These are phyloP conservation scores for Besnoitia besnoiti DNA, from an alignment of 169 alveolate species.

Conservation along the genomic window DNA sequence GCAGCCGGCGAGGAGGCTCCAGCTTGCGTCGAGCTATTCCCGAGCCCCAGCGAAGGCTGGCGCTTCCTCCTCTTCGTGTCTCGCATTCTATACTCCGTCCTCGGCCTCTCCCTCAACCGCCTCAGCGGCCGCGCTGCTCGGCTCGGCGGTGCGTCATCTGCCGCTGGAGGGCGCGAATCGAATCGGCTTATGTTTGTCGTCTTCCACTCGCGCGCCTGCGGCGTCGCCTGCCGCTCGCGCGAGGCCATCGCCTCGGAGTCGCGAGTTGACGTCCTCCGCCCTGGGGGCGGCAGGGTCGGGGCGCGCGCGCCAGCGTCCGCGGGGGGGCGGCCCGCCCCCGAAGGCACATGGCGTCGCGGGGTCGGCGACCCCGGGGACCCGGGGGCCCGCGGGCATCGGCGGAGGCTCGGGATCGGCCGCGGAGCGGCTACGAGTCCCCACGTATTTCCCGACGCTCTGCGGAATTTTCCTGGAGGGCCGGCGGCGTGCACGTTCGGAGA, in stretches of 20 bases:
- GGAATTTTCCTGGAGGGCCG: neutral
- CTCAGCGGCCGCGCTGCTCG: neutral
- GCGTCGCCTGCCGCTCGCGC: too few species aligned
- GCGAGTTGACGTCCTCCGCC: too few species aligned
- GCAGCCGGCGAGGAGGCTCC: neutral
- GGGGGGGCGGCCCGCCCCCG: neutral
- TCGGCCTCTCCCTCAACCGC: neutral
- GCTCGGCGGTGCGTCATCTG: neutral
- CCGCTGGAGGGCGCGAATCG: neutral
- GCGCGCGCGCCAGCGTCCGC: neutral
- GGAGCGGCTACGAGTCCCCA: neutral
- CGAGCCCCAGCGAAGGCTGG: neutral
- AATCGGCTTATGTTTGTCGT: neutral
- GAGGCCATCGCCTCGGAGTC: too few species aligned
- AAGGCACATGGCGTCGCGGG: neutral
- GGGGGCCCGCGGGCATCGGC: neutral
- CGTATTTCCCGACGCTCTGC: conserved; percentile 8
- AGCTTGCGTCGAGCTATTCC: neutral
- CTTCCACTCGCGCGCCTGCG: neutral
- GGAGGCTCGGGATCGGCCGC: neutral
- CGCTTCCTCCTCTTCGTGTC: neutral
- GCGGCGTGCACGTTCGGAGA: neutral
- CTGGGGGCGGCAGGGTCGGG: neutral
- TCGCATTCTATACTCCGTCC: neutral
- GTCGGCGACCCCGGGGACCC: neutral